Conservation (phyloP, 2,329 filamentous ascomycete species). For the Sporothrix variecibatus region DNA sequence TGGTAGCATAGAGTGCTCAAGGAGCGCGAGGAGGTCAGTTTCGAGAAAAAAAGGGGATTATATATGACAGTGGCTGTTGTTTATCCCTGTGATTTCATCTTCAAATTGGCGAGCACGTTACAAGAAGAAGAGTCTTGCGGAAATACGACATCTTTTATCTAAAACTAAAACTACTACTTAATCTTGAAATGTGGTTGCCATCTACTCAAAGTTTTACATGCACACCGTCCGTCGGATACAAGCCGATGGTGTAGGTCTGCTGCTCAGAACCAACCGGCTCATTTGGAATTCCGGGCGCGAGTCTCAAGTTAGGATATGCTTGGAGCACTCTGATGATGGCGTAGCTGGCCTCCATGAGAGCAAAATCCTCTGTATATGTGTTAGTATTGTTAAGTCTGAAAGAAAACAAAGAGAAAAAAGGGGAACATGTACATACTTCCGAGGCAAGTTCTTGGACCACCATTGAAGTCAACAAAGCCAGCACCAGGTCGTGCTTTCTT, state of each 20-base stretch:
- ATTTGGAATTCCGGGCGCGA: not conserved
- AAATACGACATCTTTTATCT: not conserved
- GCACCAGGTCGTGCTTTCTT: constrained; percentile 17
- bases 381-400: not conserved
- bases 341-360: not conserved
- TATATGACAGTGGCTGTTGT: too few relatives aligned
- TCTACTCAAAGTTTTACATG: not conserved
- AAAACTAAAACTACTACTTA: not conserved
- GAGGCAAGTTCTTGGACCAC: constrained; percentile 21
- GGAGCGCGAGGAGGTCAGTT: not conserved
- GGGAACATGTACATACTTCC: constrained; percentile 22
- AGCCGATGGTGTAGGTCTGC: not conserved
- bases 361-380: not conserved
- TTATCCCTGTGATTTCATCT: too few relatives aligned
- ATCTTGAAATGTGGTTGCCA: not conserved
- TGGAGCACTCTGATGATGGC: not conserved
- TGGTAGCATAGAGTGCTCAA: not conserved
- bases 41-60: too few relatives aligned
- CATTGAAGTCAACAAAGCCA: constrained; percentile 25
- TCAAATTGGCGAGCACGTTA: too few relatives aligned
- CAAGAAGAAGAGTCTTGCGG: not conserved
- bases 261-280: not conserved
- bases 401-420: not conserved
- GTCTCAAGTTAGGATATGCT: not conserved
- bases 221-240: not conserved